Evolutionary conservation across 306 rosid species (phyloP), one percentile per base, ranked within the genome.

Genomic region (Castanospermum australe): DNA sequence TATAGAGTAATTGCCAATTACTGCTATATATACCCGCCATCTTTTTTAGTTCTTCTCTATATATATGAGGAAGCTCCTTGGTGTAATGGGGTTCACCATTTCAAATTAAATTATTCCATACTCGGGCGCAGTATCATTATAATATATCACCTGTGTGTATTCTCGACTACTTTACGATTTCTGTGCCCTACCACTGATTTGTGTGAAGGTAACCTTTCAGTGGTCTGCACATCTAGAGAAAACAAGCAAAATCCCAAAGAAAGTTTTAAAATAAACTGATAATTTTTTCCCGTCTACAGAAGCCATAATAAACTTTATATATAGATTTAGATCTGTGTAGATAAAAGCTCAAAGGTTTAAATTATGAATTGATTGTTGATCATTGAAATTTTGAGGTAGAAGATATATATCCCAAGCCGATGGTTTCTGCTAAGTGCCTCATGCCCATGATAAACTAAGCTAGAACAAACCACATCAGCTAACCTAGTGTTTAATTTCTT

Each of bases 131-230:
- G 15, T 79, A 50, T 50, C 67, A 60, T 57, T 64, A 28, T 55
- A 67, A 78, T 79, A 50, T 17, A 1, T 74, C 47, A 60, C 28
- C 74, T 25, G 36, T 20, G 11, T 5, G 65, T 61, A 64, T 79
- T 14, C 57, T 75, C 15, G 21, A 68, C 59, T 84, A 69, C 70
- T 75, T 79, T 35, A 75, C 63, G 76, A 60, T 84, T 84, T 74
- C 67, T 75, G 32, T 82, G 83, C 69, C 79, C 69, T 52, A 47
- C 82, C 80, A 82, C 52, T 55, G 12, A 76, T 51, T 72, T 76
- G 14, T 62, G 70, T 75, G 81, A 69, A 82, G 74, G 47, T 69
- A 81, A 71, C 85, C 52, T 56, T 77, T 71, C 74, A 57, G 33
- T 61, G 73, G 21, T 71, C 33, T 81, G 18, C 76, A 54, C 8